Percentiles rank a stretch among this genome's conserved stretches.
phyloP scores from a whole-genome alignment of 2,329 filamentous ascomycete species.

The Pseudogymnoascus sp. region DNA sequence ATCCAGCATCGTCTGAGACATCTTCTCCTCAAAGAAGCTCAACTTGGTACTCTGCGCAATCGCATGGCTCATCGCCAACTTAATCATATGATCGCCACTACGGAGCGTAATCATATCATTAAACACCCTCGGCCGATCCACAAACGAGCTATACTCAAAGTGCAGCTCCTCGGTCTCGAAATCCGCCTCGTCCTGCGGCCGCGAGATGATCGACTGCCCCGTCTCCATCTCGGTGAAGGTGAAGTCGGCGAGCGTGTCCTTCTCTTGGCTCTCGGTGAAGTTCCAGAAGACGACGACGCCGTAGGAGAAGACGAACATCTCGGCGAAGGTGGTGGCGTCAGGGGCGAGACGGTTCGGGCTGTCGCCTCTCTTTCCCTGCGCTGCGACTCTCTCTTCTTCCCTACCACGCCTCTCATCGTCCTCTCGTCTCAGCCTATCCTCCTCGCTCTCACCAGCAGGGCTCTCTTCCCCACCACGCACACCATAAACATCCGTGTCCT shows the following conservation, averaged over 20 bases:
- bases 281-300: constrained; percentile 99
- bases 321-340: constrained; percentile 72
- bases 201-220: constrained; percentile 61
- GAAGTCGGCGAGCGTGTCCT: constrained; percentile 88
- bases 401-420: constrained; percentile 29
- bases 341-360: constrained; percentile 55
- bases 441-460: constrained; percentile 35
- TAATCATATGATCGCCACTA: constrained; percentile 97
- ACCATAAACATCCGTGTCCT: constrained; percentile 56
- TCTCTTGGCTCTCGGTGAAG: constrained; percentile 91
- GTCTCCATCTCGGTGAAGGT: constrained; percentile 72
- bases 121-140: constrained; percentile 83
- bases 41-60: constrained; percentile 97
- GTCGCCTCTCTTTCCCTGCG: constrained; percentile 36
- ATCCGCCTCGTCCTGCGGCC: constrained; percentile 77
- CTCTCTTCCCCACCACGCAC: constrained; percentile 37
- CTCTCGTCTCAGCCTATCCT: constrained; percentile 25
- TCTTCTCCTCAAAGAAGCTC: constrained; percentile 90
- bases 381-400: constrained; percentile 29
- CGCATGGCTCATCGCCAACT: constrained; percentile 92
- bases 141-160: constrained; percentile 87
- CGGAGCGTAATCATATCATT: constrained; percentile 99
- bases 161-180: constrained; percentile 98
- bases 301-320: constrained; percentile 96
- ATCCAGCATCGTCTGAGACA: constrained; percentile 88